Evolutionary conservation across 192 early-diverging fungal species (phyloP).

Genomic region (Entomortierella parvispora): DNA sequence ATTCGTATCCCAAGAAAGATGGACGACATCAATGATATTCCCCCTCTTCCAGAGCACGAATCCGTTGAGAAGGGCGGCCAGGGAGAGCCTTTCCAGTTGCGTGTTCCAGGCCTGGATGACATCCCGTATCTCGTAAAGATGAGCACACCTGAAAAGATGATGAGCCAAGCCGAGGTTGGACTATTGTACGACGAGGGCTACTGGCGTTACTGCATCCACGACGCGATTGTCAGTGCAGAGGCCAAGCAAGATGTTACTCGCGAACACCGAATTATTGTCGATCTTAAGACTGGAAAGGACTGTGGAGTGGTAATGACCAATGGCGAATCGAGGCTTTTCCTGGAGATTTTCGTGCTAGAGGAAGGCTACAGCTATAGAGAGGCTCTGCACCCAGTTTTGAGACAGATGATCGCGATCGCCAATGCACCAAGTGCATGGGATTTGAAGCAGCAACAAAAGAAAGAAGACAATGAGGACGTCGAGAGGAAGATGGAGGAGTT

Average conservation of each 20-base stretch:
- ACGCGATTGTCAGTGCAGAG: background rate
- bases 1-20: background rate
- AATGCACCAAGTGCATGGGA: slow-evolving; percentile 3
- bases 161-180: slow-evolving; percentile 14
- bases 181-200: slow-evolving; percentile 14
- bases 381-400: slow-evolving; percentile 15
- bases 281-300: slow-evolving; percentile 19
- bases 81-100: slow-evolving; percentile 3
- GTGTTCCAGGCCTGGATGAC: slow-evolving; percentile 17
- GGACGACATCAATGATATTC: background rate
- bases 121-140: slow-evolving; percentile 25
- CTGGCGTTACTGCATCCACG: slow-evolving; percentile 23
- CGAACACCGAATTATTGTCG: slow-evolving; percentile 20
- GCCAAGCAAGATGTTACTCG: background rate
- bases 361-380: slow-evolving; percentile 26
- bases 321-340: no score
- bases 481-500: background rate
- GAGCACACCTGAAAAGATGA: slow-evolving; percentile 18
- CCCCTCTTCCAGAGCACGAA: background rate
- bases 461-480: background rate
- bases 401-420: slow-evolving; percentile 1
- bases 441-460: background rate
- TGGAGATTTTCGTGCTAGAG: slow-evolving; percentile 10
- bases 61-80: background rate
- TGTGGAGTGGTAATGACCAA: slow-evolving; percentile 11